Evolutionary conservation across 768 basidiomycete species (phyloP).

Genomic region (Mycena maculata): DNA sequence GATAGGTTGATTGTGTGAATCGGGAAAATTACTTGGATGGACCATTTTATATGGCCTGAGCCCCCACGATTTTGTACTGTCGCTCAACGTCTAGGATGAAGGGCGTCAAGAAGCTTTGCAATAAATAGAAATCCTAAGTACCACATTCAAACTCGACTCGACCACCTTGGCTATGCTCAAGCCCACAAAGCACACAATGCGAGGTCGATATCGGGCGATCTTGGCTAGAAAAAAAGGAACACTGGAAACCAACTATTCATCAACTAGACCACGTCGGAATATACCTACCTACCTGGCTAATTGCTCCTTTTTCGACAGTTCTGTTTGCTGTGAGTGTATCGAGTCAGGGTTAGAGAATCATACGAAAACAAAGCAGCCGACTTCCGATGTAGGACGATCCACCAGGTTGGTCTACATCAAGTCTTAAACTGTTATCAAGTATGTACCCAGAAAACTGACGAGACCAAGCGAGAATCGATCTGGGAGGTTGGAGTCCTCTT

Average conservation of each 20-base stretch:
- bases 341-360: no score
- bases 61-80: conserved; percentile 46
- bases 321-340: conserved; percentile 56
- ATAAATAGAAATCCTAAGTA: not conserved
- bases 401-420: conserved; percentile 77
- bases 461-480: conserved; percentile 71
- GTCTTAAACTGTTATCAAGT: not conserved
- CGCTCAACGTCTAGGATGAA: conserved; percentile 22
- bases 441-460: conserved; percentile 53
- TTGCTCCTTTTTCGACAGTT: conserved; percentile 66
- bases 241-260: no score
- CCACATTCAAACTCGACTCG: conserved; percentile 42
- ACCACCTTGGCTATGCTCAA: conserved; percentile 65
- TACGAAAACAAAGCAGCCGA: conserved; percentile 37
- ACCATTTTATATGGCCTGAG: conserved; percentile 65
- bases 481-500: conserved; percentile 72
- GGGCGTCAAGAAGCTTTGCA: not conserved
- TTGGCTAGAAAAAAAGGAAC: conserved; percentile 73
- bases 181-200: conserved; percentile 83
- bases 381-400: conserved; percentile 74
- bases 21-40: conserved; percentile 38
- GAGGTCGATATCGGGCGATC: conserved; percentile 65
- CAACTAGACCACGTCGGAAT: no score
- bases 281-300: no score
- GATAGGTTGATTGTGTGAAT: not conserved